A percentile compares a stretch with the other conserved stretches of the same genome.
These are phyloP conservation scores for Talaromyces adpressus DNA, from an alignment of 495 filamentous ascomycete species.

Conservation along the genomic window DNA sequence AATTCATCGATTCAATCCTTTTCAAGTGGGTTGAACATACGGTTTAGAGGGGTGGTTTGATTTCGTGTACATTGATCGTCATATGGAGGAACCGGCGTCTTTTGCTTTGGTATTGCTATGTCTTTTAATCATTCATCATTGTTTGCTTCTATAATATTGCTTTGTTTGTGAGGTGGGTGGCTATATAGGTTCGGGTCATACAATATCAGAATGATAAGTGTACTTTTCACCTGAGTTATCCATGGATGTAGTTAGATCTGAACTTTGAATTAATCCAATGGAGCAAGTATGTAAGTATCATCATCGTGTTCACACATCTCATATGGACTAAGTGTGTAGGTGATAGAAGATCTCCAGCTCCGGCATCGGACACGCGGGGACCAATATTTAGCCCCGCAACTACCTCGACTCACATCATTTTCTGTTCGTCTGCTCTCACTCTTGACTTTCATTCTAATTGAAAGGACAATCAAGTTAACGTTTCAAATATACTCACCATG, in stretches of 20 bases:
- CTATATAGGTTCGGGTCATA: neutral
- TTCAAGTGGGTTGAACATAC: neutral
- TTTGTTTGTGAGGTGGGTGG: neutral
- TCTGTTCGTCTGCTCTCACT: neutral
- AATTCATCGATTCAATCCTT: neutral
- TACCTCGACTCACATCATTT: neutral
- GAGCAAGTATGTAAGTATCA: neutral
- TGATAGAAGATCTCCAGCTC: neutral
- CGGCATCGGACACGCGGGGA: constrained; percentile 3
- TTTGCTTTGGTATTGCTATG: neutral
- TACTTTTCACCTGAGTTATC: neutral
- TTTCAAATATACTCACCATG: constrained; percentile 23
- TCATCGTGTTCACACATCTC: neutral
- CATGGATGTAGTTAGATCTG: neutral
- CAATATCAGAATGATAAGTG: neutral
- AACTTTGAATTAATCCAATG: neutral
- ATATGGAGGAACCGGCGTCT: constrained; percentile 1
- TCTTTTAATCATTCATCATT: neutral
- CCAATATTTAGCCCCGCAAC: constrained; percentile 1
- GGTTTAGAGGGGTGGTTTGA: neutral
- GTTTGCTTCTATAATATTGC: neutral
- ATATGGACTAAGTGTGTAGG: neutral
- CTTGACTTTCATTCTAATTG: constrained; percentile 3
- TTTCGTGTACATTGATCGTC: constrained; percentile 1
- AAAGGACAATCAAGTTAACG: no score